These are phyloP conservation scores for Apiotrichum gracile DNA, from an alignment of 1,284 basidiomycete genomes.

Conservation along the genomic window DNA sequence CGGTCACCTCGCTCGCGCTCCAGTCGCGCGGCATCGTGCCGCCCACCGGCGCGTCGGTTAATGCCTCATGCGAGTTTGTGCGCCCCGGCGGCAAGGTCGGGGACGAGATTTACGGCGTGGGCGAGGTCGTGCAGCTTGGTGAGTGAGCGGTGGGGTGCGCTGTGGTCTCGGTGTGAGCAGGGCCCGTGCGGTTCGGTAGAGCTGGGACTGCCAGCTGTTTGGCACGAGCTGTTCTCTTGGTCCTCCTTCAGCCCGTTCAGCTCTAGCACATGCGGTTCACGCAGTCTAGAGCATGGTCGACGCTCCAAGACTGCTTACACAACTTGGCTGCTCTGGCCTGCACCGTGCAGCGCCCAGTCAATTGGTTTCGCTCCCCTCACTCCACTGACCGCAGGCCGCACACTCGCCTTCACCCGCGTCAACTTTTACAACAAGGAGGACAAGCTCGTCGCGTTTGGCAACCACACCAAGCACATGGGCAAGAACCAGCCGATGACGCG, in stretches of 20 bases:
- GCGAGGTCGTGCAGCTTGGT: slow-evolving; percentile 43
- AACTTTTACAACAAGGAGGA: slow-evolving; percentile 34
- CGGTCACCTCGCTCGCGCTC: slow-evolving; percentile 43
- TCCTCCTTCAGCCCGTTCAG: no score
- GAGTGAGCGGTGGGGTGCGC: no score
- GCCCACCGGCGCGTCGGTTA: slow-evolving; percentile 44
- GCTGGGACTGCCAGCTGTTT: no score
- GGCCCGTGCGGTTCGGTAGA: no score
- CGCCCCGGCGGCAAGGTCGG: slow-evolving; percentile 39
- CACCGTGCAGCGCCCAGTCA: no score
- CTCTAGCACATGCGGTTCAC: no score
- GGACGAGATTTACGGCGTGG: slow-evolving; percentile 33
- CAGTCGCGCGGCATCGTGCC: slow-evolving; percentile 42
- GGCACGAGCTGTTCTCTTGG: no score
- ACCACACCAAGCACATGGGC: slow-evolving; percentile 46
- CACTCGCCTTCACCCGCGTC: slow-evolving; percentile 38
- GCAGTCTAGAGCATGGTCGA: no score
- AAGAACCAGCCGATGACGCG: slow-evolving; percentile 18
- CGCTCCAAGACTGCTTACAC: no score
- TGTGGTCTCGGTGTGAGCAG: no score
- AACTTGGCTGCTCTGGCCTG: no score
- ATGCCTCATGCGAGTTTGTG: slow-evolving; percentile 45
- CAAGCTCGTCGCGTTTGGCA: slow-evolving; percentile 44
- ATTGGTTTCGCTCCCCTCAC: not conserved
- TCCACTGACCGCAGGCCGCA: slow-evolving; percentile 22